A percentile compares a stretch with the other conserved stretches of the same genome.
These are phyloP conservation scores for Pythium myriotylum DNA, from an alignment of 352 stramenopile genomes.

Conservation along the genomic window DNA sequence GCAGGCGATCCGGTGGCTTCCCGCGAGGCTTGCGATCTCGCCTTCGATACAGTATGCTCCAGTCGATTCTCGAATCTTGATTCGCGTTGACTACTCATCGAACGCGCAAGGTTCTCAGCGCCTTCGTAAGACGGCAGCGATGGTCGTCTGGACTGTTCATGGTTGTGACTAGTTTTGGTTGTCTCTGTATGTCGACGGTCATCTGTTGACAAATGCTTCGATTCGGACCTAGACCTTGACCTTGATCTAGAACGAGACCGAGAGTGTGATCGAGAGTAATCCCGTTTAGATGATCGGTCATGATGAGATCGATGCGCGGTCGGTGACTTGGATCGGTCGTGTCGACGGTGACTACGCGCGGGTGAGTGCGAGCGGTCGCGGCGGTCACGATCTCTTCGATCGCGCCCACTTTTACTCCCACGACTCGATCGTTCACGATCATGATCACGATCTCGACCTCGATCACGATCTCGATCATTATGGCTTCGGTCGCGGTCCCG, in stretches of 20 bases:
- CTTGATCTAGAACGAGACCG: constrained; percentile 6
- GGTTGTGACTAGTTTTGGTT: too few relatives aligned
- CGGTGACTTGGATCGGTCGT: not conserved
- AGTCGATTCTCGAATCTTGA: not conserved
- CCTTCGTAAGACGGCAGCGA: not conserved
- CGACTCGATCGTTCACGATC: not conserved
- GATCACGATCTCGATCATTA: not conserved
- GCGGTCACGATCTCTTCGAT: not conserved
- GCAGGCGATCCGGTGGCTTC: not conserved
- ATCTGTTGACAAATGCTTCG: not conserved
- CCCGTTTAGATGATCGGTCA: not conserved
- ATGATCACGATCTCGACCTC: not conserved
- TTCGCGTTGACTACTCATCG: not conserved
- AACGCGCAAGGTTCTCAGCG: not conserved
- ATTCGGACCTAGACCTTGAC: not conserved
- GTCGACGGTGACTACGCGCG: not conserved
- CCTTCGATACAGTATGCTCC: too few relatives aligned
- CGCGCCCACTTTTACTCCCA: constrained; percentile 1
- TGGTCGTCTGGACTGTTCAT: not conserved
- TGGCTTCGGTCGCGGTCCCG: not conserved
- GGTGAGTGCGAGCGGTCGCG: constrained; percentile 2
- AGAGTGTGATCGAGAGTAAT: constrained; percentile 1
- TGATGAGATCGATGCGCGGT: not conserved
- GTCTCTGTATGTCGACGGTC: not conserved
- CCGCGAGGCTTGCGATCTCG: too few relatives aligned